phyloP scores from a whole-genome alignment of 345 rosid species.

The Salix exigua region DNA sequence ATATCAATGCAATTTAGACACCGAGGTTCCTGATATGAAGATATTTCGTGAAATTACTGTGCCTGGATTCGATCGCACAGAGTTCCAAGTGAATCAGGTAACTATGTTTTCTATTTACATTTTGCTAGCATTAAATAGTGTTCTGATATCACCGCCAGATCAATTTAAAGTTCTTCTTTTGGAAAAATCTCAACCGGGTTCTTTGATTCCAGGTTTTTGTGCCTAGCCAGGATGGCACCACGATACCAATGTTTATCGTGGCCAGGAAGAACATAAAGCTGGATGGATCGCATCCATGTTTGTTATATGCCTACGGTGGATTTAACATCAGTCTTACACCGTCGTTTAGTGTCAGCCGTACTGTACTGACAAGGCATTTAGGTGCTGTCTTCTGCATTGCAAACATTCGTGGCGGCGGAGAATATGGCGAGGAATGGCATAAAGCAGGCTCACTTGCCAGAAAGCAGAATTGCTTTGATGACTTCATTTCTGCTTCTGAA shows the following conservation, averaged over 20 bases:
- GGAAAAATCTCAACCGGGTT: not conserved
- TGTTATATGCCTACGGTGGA: constrained; percentile 92
- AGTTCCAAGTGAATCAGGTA: constrained; percentile 78
- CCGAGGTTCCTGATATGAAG: constrained; percentile 53
- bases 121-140: not conserved
- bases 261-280: constrained; percentile 50
- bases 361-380: constrained; percentile 60
- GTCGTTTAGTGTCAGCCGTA: constrained; percentile 62
- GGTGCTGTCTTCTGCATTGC: constrained; percentile 78
- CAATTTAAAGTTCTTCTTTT: too few relatives aligned
- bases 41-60: constrained; percentile 71
- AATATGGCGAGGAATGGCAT: constrained; percentile 97
- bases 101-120: not conserved
- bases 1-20: constrained; percentile 63
- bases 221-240: constrained; percentile 73
- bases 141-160: too few relatives aligned
- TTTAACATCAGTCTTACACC: constrained; percentile 72
- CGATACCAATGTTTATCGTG: constrained; percentile 76
- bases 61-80: constrained; percentile 71
- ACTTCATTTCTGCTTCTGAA: constrained; percentile 76
- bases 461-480: constrained; percentile 89
- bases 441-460: constrained; percentile 69
- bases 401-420: constrained; percentile 95
- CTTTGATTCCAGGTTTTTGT: constrained; percentile 60
- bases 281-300: constrained; percentile 87